A percentile compares a stretch with the other conserved stretches of the same genome.
Evolutionary conservation across 2,329 filamentous ascomycete genomes (phyloP).

Genomic region (Nemania serpens): DNA sequence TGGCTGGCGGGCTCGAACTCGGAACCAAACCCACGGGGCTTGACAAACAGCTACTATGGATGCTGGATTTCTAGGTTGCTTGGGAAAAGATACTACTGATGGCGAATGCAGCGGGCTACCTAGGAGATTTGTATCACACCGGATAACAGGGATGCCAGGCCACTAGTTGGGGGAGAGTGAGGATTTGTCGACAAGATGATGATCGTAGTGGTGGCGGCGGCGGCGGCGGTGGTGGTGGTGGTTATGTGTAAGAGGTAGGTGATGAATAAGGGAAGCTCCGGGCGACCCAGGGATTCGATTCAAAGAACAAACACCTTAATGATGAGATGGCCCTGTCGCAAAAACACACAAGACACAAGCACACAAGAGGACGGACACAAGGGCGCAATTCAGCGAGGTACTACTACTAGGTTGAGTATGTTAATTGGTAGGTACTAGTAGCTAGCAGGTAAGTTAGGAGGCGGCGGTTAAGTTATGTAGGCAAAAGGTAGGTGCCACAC

Average conservation of each 20-base stretch:
- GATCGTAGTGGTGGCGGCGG: background rate
- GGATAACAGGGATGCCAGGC: constrained; percentile 10
- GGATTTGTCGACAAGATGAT: background rate
- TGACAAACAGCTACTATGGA: constrained; percentile 20
- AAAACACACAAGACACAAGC: background rate
- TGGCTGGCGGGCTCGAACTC: constrained; percentile 15
- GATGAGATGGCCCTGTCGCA: background rate
- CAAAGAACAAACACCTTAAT: background rate
- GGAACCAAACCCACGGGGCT: constrained; percentile 22
- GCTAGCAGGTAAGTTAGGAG: background rate
- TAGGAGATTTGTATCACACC: constrained; percentile 20
- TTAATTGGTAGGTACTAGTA: background rate
- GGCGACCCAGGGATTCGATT: background rate
- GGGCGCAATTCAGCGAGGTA: background rate
- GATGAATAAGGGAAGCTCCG: background rate
- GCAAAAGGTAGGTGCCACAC: too few species aligned
- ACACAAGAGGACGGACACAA: background rate
- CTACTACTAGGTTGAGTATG: too few species aligned
- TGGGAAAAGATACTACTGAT: constrained; percentile 11
- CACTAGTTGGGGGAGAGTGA: background rate
- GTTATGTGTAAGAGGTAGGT: background rate
- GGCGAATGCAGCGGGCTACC: constrained; percentile 17
- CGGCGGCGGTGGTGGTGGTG: too few species aligned
- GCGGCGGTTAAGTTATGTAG: background rate
- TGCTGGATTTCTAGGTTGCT: constrained; percentile 4